Evolutionary conservation across 73 alveolate species (phyloP), one percentile per base, ranked within the genome.

Genomic region (Paramecium pentaurelia): DNA sequence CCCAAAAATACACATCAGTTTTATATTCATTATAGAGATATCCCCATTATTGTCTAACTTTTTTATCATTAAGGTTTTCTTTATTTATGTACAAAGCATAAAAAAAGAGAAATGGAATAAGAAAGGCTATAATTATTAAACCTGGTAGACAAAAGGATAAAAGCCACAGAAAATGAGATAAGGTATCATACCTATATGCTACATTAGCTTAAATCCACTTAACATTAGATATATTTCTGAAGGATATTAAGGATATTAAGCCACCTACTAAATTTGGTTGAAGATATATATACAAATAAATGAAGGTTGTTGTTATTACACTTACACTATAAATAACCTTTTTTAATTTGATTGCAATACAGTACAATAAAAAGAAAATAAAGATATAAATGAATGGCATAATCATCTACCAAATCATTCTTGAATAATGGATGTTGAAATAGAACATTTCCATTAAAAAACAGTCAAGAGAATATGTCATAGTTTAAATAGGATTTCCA

Each of bases 131-230:
- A 3, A 30, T 12, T 2, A 87, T 1, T 30, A 87, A 60, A 8
- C 77, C 93, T 60, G 93, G 93, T 7, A 87, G 47, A 32, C 60
- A 59, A 60, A 87, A 60, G 0, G 68, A 36, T 18, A 60, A 12
- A 40, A 87, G 58, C 60, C 83, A 87, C 40, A 59, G 6, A 30
- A 36, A 60, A 87, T 87, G 93, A 27, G 40, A 28, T 2, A 44
- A 32, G 16, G 86, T 64, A 34, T 51, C 49, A 42, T 77, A 87
- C 11, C 47, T 58, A 42, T 87, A 87, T 12, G 93, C 38, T 8
- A 87, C 68, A 64, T 87, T 77, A 0, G 88, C 64, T 38, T 59
- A 12, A 16, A 87, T 51, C 77, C 86, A 87, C 12, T 32, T 37
- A 64, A 37, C 12, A n/a, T 49, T 49, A 38, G 83, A 47, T 8